Conservation (phyloP, 2,329 filamentous ascomycete species). For the Colletotrichum karsti region DNA sequence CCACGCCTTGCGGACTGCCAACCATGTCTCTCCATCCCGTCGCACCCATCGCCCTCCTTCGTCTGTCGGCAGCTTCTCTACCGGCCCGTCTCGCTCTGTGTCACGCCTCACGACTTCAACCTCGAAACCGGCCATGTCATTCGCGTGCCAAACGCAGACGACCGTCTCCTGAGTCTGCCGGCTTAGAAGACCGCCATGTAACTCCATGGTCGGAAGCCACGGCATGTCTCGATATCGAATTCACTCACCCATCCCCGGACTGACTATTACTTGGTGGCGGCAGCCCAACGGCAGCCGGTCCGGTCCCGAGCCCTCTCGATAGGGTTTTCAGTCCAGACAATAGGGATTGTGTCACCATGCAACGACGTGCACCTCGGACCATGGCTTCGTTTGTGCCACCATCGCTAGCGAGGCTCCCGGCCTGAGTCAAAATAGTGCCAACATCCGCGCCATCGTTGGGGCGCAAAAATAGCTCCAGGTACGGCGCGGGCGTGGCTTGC, state of each 20-base stretch:
- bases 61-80: background rate
- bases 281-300: background rate
- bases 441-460: background rate
- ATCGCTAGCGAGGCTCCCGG: conserved; percentile 5
- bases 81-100: background rate
- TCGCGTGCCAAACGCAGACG: background rate
- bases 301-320: background rate
- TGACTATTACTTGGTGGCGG: background rate
- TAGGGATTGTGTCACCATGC: background rate
- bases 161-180: background rate
- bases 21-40: background rate
- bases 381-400: conserved; percentile 1
- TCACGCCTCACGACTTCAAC: background rate
- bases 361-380: background rate
- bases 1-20: background rate
- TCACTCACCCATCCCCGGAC: background rate
- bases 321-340: background rate
- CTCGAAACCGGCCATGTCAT: background rate
- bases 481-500: conserved; percentile 1
- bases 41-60: background rate
- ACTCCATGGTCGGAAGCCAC: background rate
- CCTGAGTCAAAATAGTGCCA: background rate
- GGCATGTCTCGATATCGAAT: background rate
- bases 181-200: background rate
- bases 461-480: background rate